Evolutionary conservation across 345 rosid genomes (phyloP), one percentile per base, ranked within the genome.

Genomic region (Balakata baccata): DNA sequence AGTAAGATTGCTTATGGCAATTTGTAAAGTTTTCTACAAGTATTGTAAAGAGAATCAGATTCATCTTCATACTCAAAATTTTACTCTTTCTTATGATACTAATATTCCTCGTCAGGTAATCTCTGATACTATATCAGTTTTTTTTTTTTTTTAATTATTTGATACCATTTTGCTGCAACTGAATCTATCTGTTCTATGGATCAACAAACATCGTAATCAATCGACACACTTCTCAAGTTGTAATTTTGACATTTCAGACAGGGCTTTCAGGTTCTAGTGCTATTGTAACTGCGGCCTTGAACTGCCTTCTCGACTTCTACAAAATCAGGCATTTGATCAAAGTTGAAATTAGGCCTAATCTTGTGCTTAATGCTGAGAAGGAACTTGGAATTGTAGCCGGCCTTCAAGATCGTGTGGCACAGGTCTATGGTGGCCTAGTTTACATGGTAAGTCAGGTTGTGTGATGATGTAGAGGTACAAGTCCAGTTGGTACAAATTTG

Each of bases 261-360:
- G 98, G 98, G 66, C 98, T 92, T 82, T 92, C 98, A 5, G 98
- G 98, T 74, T 94, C 99, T 14, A 92, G 99, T 83, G 98, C 98
- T 64, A 95, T 95, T 18, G 99, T 91, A 11, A 88, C 92, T 71
- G 99, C 99, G 37, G 93, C 97, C 78, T 78, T 92, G 57, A 87
- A 81, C 87, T 95, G 99, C 85, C 90, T 95, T 74, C 90, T 92
- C 1, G 98, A 95, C 80, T 89, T 89, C 81, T 95, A 91, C 84
- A 78, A 88, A 10, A 94, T 95, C 66, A 84, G 98, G 79, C 92
- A 87, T 74, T 75, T 91, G 65, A 78, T 92, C 64, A 89, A 89
- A 88, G 85, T 89, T 58, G 87, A 84, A 69, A 71, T 91, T 46
- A 87, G 98, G 63, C 98, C 99, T 51, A 88, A 83, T 71, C 81